Evolutionary conservation across 768 basidiomycete species (phyloP), one percentile per base, ranked within the genome.

Genomic region (Auricularia cornea): DNA sequence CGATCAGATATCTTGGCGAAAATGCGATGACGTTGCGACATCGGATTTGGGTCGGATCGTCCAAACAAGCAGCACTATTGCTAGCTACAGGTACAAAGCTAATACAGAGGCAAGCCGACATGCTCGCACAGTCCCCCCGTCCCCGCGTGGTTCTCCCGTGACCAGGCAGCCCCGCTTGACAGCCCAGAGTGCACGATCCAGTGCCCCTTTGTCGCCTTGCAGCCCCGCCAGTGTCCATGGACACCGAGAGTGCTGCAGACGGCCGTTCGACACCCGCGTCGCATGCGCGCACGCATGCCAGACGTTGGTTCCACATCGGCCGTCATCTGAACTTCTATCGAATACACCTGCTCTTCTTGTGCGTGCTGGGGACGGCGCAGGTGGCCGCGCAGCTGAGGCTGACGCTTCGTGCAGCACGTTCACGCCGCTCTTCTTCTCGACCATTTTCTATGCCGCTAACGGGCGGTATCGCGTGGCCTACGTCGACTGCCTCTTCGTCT

Each of bases 391-490:
- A n/a, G 65, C 57, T 32, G 59, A 26, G 59, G 59, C 52, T 62
- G 31, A 60, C 64, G 67, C 64, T n/a, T 56, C 59, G 40, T 26
- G 16, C 69, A 92, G 89, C 68, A 87, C 84, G 5, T 82, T 92
- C 70, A 85, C 85, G 0, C 94, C 95, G 2, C 79, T 97, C 66
- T 76, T 94, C 61, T 83, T 84, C 66, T 90, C 91, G 23, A 85
- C 75, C 40, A 85, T 98, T 60, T 84, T 97, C 70, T 97, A 90
- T 70, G 92, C 85, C 30, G 83, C 82, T 74, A 94, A 94, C 79
- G 92, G 89, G 51, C 74, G 77, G 57, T 83, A 82, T 68, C 85
- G 82, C 54, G 82, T 94, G 38, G 68, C 83, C 23, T 94, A 90
- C 72, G 79, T 92, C 71, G 92, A 94, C 70, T 81, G 84, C 3